Base-by-base conservation (phyloP, 495 filamentous ascomycete genomes). In the Neurospora pannonica region DNA sequence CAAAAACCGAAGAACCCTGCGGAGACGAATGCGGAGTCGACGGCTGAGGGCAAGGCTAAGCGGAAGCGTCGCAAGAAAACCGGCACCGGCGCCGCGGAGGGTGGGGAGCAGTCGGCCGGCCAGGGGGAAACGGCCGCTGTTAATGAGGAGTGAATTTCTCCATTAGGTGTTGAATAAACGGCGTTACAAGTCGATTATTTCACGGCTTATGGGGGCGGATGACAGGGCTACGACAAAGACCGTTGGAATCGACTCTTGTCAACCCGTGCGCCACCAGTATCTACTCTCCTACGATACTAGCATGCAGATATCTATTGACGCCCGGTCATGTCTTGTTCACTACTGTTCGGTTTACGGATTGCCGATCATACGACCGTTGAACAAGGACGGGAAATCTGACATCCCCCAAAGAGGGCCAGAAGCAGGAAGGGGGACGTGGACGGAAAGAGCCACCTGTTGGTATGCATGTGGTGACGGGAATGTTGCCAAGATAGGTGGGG, bases 51-150 rank as follows among this genome's bases (percentile, higher is more conserved):
- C 1, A 82, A 81, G 76, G 71, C 83, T 0, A 87, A 86, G 72
- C 77, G 81, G 73, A 87, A 86, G 76, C 77, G 86, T 67, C 82
- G 78, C 71, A 82, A 86, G 78, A 87, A 85, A 73, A 75, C 81
- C 70, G 74, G 75, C 74, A 70, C 74, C 8, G 73, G 42, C 39
- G 72, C 19, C 3, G 74, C 71, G 31, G 31, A 74, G 36, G 73
- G 71, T 62, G 75, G 71, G 46, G 70, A 21, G 73, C 70, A 70
- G 71, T 70, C 60, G 31, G 75, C 38, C 71, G 46, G 54, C 13
- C 79, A 70, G 34, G 78, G 74, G 31, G 77, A 70, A 73, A 79
- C 75, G 54, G 75, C 72, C 11, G 76, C 24, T 71, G 72, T 69
- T 15, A 71, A 72, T 48, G 75, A 71, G 24, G 76, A 71, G 46